phyloP scores from a whole-genome alignment of 441 rosid genomes.

The Kokia cookei region DNA sequence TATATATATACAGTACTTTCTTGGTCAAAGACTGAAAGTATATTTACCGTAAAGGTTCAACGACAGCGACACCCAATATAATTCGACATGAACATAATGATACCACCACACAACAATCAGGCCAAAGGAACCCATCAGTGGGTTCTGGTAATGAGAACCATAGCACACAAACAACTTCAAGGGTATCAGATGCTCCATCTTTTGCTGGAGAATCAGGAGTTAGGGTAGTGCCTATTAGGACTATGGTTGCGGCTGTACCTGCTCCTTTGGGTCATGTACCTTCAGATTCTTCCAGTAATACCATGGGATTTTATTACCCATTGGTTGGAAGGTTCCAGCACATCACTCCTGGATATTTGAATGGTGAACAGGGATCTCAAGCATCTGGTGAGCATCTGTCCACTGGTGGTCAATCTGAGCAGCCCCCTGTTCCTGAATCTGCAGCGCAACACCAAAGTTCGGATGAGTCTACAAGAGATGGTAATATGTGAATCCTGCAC shows the following conservation, averaged over 20 bases:
- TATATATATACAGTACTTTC: background rate
- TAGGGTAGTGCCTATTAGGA: constrained; percentile 60
- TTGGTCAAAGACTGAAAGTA: background rate
- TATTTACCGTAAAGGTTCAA: constrained; percentile 27
- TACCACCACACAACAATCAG: constrained; percentile 30
- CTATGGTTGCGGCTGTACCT: constrained; percentile 63
- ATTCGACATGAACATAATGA: constrained; percentile 37
- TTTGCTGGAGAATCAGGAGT: constrained; percentile 55
- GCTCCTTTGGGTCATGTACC: constrained; percentile 41
- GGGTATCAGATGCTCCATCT: constrained; percentile 35
- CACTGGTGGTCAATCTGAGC: constrained; percentile 31
- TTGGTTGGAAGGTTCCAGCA: constrained; percentile 51
- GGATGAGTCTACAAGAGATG: constrained; percentile 35
- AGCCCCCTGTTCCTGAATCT: constrained; percentile 30
- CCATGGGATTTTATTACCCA: constrained; percentile 45
- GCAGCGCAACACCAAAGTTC: constrained; percentile 23
- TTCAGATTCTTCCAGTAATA: constrained; percentile 46
- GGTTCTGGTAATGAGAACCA: constrained; percentile 31
- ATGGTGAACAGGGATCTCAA: constrained; percentile 32
- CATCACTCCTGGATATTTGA: constrained; percentile 33
- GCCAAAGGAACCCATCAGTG: constrained; percentile 28
- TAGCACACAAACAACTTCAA: constrained; percentile 29
- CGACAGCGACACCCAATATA: constrained; percentile 28
- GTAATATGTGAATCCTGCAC: constrained; percentile 25
- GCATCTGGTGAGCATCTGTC: constrained; percentile 29